Base-by-base conservation (phyloP, 2,329 filamentous ascomycete genomes). In the Scytalidium sp. region DNA sequence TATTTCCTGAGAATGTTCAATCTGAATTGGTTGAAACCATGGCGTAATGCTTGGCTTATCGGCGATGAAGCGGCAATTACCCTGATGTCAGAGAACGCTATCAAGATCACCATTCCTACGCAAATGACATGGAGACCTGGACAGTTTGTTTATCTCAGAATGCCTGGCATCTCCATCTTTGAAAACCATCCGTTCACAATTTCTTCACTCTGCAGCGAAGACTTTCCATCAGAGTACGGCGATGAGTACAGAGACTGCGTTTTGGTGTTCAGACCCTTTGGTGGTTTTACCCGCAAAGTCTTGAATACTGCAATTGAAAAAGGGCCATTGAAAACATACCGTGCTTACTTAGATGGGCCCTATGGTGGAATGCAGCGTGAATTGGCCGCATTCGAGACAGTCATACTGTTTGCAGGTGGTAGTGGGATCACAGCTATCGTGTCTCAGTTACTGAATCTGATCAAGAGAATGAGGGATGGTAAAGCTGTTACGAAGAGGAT, bases 101-200 rank as follows among this genome's bases (percentile, higher is more conserved):
- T 97, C 71, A 97, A 97, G 67, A 82, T 97, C 58, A 97, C 93
- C 0, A 88, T 97, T 45, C 91, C 93, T 1, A 97, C 93, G 0
- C 90, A 93, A 67, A 88, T 95, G 79, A 85, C 83, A 54, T 97
- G 93, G 93, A 86, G 84, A 64, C 91, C 93, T 1, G 94, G 93
- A 4, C 94, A 97, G 68, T 97, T 95, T 60, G 88, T 97, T 17
- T 97, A 97, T 65, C 77, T 97, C 19, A 84, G 93, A 46, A 96
- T 97, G 86, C 93, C 93, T 0, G 90, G 90, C 1, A 91, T 97
- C 58, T 92, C 91, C 0, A 68, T 95, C 2, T 84, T 97, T 51
- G 90, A 96, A 58, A 97, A 96, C 59, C 94, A 97, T 60, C 93
- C 93, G 0, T 97, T 97, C 65, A 97, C 94, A 0, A 92, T 97